Evolutionary conservation across 306 rosid species (phyloP), one percentile per base, ranked within the genome.

Genomic region (Dalbergia oliveri): DNA sequence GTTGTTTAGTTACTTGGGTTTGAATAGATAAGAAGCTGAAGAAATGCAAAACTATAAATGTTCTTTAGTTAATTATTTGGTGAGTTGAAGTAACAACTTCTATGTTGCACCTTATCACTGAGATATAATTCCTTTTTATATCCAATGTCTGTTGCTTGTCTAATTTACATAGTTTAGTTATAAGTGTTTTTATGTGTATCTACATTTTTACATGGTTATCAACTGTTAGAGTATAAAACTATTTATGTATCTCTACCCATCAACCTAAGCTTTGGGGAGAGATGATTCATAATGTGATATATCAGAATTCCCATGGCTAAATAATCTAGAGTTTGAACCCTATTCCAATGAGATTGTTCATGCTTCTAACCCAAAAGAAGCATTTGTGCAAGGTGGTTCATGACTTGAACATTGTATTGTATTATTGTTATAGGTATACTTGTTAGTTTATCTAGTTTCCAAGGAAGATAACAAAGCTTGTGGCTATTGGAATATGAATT

Each of bases 11-110:
- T 66, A 43, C 31, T 77, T 65, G 62, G 9, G 16, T 63, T 43
- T 31, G 69, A 0, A 21, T 43, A 10, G 76, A 66, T 69, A 69
- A 58, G n/a, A 60, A 69, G 66, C 50, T 15, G 67, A 75, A 75
- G 41, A 35, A 44, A 49, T 14, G 44, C 53, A 31, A 13, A 23
- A 11, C 23, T 56, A 56, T 61, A 26, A 0, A 26, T 26, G 66
- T 44, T 45, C 45, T 57, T 57, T 67, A 23, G 19, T 23, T 18
- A 21, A 26, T 26, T 33, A 2, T 79, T 49, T 26, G 83, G 35
- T 60, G n/a, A 51, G 33, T 79, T 47, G 72, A 33, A 19, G 70
- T 44, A 16, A 21, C 39, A 64, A 43, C 79, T 41, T 31, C 5
- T 37, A 4, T 5, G 5, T 37, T 37, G 7, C 41, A 37, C 51